phyloP scores from a whole-genome alignment of 257 asterid genomes.

The Capsicum chinense region DNA sequence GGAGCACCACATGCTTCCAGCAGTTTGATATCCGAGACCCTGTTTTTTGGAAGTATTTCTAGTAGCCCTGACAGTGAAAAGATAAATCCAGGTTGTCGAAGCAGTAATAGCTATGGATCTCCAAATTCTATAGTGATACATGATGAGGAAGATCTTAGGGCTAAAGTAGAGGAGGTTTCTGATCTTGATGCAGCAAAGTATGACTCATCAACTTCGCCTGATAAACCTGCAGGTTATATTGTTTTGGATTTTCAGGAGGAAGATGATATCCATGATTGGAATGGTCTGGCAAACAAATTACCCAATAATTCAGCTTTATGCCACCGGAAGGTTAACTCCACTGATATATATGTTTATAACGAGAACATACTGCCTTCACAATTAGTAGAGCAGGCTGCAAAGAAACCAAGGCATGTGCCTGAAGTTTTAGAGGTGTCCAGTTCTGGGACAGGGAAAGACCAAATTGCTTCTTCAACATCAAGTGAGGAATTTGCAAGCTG shows the following conservation, averaged over 20 bases:
- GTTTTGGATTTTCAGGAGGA: slow-evolving; percentile 32
- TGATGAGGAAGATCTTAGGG: slow-evolving; percentile 32
- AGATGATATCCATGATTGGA: slow-evolving; percentile 16
- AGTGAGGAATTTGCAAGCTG: slow-evolving; percentile 43
- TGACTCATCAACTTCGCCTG: slow-evolving; percentile 2
- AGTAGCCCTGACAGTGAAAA: slow-evolving; percentile 31
- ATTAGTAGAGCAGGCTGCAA: slow-evolving; percentile 30
- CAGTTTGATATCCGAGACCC: not conserved
- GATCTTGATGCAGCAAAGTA: slow-evolving; percentile 10
- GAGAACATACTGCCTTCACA: not conserved
- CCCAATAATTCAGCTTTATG: not conserved
- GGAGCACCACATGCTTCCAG: slow-evolving; percentile 27
- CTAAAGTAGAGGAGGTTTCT: slow-evolving; percentile 13
- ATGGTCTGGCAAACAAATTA: not conserved
- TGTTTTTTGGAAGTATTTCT: not conserved
- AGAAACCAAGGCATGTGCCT: slow-evolving; percentile 29
- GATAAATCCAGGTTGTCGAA: slow-evolving; percentile 26
- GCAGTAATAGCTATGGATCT: slow-evolving; percentile 26
- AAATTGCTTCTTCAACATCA: slow-evolving; percentile 29
- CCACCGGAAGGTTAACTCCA: not conserved
- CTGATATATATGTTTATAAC: slow-evolving; percentile 20
- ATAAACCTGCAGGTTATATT: slow-evolving; percentile 22
- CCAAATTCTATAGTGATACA: slow-evolving; percentile 33
- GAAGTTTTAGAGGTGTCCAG: slow-evolving; percentile 32
- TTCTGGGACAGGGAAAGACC: slow-evolving; percentile 33